Evolutionary conservation across 495 filamentous ascomycete genomes (phyloP).

Genomic region (Hypoxylon rickii): DNA sequence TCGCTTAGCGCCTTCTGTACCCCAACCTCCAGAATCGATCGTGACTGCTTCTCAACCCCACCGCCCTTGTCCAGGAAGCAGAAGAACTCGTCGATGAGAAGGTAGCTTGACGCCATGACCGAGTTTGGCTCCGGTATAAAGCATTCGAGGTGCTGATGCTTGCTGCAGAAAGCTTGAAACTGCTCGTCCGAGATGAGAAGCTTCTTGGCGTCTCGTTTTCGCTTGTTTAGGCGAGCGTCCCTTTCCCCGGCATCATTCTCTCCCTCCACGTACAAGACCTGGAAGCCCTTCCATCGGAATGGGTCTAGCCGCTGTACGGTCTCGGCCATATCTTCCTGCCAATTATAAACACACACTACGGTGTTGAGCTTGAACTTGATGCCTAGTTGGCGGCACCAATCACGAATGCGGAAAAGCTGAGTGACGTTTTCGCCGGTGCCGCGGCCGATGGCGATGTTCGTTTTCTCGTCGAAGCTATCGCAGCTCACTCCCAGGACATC

Average conservation of each 20-base stretch:
- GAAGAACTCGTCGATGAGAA: slow-evolving; percentile 61
- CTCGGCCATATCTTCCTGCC: slow-evolving; percentile 59
- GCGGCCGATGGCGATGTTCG: slow-evolving; percentile 58
- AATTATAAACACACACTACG: slow-evolving; percentile 57
- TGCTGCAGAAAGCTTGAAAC: slow-evolving; percentile 53
- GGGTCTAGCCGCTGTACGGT: slow-evolving; percentile 48
- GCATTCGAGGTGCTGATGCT: slow-evolving; percentile 46
- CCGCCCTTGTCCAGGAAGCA: slow-evolving; percentile 57
- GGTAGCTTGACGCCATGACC: slow-evolving; percentile 57
- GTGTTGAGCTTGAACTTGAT: slow-evolving; percentile 67
- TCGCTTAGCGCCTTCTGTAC: slow-evolving; percentile 54
- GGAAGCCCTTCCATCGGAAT: slow-evolving; percentile 65
- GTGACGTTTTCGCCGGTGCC: slow-evolving; percentile 52
- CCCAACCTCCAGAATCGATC: slow-evolving; percentile 56
- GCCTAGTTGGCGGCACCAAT: slow-evolving; percentile 50
- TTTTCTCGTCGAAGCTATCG: slow-evolving; percentile 60
- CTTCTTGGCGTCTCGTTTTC: slow-evolving; percentile 49
- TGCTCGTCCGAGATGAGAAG: slow-evolving; percentile 57
- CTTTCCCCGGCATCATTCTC: slow-evolving; percentile 57
- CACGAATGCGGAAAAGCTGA: slow-evolving; percentile 47
- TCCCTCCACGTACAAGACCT: slow-evolving; percentile 58
- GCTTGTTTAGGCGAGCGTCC: slow-evolving; percentile 5
- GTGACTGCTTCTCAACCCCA: slow-evolving; percentile 44
- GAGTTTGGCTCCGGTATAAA: slow-evolving; percentile 57
- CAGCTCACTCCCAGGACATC: slow-evolving; percentile 62